Base-by-base conservation (phyloP, 805 yeast species). In the Zygosaccharomyces gambellarensis region DNA sequence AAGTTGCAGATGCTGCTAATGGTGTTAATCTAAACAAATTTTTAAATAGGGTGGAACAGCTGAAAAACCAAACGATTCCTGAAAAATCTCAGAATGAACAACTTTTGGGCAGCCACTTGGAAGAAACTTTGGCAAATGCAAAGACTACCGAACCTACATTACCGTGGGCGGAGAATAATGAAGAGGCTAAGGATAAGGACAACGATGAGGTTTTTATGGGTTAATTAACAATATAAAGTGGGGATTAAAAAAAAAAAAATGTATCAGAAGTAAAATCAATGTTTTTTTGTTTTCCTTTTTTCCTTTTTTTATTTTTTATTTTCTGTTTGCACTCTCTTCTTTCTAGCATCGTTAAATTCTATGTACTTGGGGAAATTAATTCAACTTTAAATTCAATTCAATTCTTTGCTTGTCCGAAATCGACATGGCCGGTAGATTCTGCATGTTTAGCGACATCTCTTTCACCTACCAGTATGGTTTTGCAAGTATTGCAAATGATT, bases 1-100 rank as follows among this genome's bases (percentile, higher is more conserved):
- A 85, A 52, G 98, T 92, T 63, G 84, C 95, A 36, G 90, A 89
- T 61, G 96, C 97, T 29, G 97, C 96, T 1, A 79, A 85, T 0
- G 98, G 98, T 3, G 72, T 77, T 14, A 84, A 88, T 64, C 72
- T 92, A 60, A 75, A 76, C 45, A 83, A 79, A 65, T 90, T 81
- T 65, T 64, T 84, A 60, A 72, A 75, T 46, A 74, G 80, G 45
- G 90, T 85, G 19, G 83, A 84, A 52, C 71, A 77, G 52, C 80
- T 82, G 60, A 80, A 80, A 51, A 72, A 70, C 60, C 63, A 73
- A 29, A 70, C 75, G 43, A 81, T 80, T 48, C 74, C 76, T 17
- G 78, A 74, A 47, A 72, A 76, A 53, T 60, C 64, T 45, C 63
- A 60, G 27, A 73, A 76, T 65, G 82, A 79, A 57, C 69, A 63